phyloP scores from a whole-genome alignment of 108 stramenopile genomes.

The Skeletonema marinoi region DNA sequence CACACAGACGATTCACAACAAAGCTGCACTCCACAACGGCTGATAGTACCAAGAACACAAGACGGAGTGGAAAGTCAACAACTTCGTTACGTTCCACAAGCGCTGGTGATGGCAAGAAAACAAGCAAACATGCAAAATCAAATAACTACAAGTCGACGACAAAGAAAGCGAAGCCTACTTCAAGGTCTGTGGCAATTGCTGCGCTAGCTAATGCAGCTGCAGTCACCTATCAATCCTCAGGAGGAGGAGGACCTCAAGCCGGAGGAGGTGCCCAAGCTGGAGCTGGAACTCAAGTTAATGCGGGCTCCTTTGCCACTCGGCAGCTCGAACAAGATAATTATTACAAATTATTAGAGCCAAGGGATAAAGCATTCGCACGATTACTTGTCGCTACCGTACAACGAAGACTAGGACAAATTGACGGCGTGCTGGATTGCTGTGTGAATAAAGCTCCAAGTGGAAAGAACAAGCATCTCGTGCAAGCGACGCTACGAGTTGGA shows the following conservation, averaged over 20 bases:
- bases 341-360: constrained; percentile 49
- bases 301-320: constrained; percentile 48
- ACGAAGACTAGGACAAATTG: constrained; percentile 78
- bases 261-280: no score
- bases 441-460: constrained; percentile 42
- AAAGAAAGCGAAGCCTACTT: constrained; percentile 9
- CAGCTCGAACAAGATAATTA: constrained; percentile 52
- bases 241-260: neutral
- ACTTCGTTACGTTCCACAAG: neutral
- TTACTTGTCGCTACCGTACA: constrained; percentile 70
- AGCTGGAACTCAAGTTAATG: neutral
- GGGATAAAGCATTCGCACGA: constrained; percentile 76
- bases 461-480: constrained; percentile 38
- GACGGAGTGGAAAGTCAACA: neutral
- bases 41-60: neutral
- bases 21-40: neutral
- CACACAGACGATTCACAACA: neutral
- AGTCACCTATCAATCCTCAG: neutral
- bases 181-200: constrained; percentile 38
- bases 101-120: neutral
- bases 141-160: neutral
- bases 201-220: constrained; percentile 37
- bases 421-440: constrained; percentile 46
- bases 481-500: constrained; percentile 66
- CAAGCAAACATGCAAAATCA: neutral